These are phyloP conservation scores for Lanmaoa rubissima DNA, from an alignment of 768 basidiomycete species.

Conservation along the genomic window DNA sequence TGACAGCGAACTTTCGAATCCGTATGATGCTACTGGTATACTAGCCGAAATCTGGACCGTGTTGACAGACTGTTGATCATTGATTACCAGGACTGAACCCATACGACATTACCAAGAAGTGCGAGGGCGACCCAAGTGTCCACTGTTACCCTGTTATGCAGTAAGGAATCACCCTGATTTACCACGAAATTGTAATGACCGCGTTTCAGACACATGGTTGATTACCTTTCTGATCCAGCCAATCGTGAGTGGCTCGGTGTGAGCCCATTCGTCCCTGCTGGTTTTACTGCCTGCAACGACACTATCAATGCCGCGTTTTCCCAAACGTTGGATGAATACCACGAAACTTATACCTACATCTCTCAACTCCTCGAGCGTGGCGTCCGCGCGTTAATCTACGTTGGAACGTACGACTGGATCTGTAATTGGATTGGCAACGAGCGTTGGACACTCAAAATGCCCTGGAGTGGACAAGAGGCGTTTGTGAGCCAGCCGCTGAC, in stretches of 20 bases:
- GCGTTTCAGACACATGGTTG: constrained; percentile 44
- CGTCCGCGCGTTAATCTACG: constrained; percentile 64
- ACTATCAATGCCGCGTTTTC: constrained; percentile 48
- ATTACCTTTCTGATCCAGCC: constrained; percentile 58
- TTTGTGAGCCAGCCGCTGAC: constrained; percentile 47
- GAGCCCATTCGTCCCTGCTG: constrained; percentile 37
- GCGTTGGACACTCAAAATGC: constrained; percentile 65
- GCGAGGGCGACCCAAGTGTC: constrained; percentile 46
- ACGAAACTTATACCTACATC: constrained; percentile 31
- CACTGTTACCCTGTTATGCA: constrained; percentile 60
- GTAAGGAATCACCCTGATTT: constrained; percentile 20
- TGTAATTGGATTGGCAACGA: constrained; percentile 75
- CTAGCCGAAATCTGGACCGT: not conserved
- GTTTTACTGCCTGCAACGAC: constrained; percentile 37
- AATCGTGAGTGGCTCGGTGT: constrained; percentile 59
- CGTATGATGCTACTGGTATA: constrained; percentile 25
- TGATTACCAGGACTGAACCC: constrained; percentile 43
- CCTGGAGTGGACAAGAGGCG: constrained; percentile 58
- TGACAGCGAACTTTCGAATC: constrained; percentile 35
- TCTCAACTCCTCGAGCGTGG: constrained; percentile 64
- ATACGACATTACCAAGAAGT: constrained; percentile 65
- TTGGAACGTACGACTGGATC: constrained; percentile 71
- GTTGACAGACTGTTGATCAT: not conserved
- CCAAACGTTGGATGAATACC: constrained; percentile 39
- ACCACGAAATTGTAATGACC: not conserved